Conservation (phyloP, 192 early-diverging fungal species). For the Diversispora eburnea region DNA sequence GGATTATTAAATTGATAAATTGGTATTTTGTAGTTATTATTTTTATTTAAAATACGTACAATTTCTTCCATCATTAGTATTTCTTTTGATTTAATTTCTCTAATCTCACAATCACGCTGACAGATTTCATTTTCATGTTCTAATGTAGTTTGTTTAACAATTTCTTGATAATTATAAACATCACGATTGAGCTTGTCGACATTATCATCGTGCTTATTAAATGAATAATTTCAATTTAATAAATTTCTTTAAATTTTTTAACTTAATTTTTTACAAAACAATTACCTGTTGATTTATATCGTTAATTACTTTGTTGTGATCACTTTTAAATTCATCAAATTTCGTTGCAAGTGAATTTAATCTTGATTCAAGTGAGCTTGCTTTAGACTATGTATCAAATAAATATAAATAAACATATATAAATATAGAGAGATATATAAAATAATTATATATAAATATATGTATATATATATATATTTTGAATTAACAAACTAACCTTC, state of each 20-base stretch:
- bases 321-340: not conserved
- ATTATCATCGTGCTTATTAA: not conserved
- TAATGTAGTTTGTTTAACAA: not conserved
- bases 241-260: not conserved
- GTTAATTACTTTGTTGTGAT: not conserved
- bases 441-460: too few species aligned
- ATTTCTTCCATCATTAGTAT: slow-evolving; percentile 12
- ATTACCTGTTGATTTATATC: slow-evolving; percentile 16
- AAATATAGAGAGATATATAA: too few species aligned
- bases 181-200: slow-evolving; percentile 10
- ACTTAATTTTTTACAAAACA: not conserved
- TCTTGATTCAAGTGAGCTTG: slow-evolving; percentile 11
- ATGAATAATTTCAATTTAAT: not conserved
- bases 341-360: not conserved
- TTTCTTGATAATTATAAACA: slow-evolving; percentile 15
- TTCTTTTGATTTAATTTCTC: slow-evolving; percentile 16
- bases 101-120: slow-evolving; percentile 19
- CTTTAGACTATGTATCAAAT: not conserved
- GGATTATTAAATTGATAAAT: not conserved
- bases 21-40: not conserved
- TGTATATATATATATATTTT: too few species aligned
- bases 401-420: not conserved
- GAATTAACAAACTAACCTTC: not conserved
- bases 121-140: slow-evolving; percentile 27
- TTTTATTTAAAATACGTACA: slow-evolving; percentile 9